phyloP scores from a whole-genome alignment of 208 protist species.

The Acanthamoeba polyphaga region DNA sequence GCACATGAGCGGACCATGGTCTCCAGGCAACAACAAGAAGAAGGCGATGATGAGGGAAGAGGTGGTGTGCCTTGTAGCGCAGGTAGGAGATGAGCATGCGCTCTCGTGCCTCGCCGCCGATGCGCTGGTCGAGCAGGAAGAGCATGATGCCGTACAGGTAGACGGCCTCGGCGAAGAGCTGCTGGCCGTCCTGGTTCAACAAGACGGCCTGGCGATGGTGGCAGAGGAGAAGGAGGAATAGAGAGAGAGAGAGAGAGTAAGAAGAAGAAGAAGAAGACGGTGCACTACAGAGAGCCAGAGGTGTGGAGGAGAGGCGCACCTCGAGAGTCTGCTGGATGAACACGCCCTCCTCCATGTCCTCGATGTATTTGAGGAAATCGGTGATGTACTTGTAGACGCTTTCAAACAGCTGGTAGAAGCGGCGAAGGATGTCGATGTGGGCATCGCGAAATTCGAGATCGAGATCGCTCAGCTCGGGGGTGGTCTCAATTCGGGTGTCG shows the following conservation, averaged over 20 bases:
- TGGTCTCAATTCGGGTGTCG: conserved; percentile 90
- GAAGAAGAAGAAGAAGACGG: conserved; percentile 8
- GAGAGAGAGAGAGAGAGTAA: too few species aligned
- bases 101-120: conserved; percentile 96
- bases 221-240: neutral
- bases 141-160: conserved; percentile 98
- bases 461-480: conserved; percentile 88
- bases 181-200: conserved; percentile 95
- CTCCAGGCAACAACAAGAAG: neutral
- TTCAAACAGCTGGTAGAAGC: conserved; percentile 98
- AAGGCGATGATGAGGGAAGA: neutral
- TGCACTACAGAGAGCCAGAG: neutral
- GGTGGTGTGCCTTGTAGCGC: conserved; percentile 92
- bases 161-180: conserved; percentile 95
- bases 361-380: conserved; percentile 93
- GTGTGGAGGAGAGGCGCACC: conserved; percentile 74
- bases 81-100: conserved; percentile 97
- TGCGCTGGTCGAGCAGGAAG: conserved; percentile 94
- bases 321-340: conserved; percentile 96
- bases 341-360: conserved; percentile 93
- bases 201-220: conserved; percentile 90
- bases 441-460: conserved; percentile 91
- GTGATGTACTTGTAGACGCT: conserved; percentile 96
- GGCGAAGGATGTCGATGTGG: conserved; percentile 96
- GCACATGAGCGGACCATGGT: too few species aligned